Evolutionary conservation across 225 moss, liverwort and hornwort genomes (phyloP).

Genomic region (Sphagnum contortum): DNA sequence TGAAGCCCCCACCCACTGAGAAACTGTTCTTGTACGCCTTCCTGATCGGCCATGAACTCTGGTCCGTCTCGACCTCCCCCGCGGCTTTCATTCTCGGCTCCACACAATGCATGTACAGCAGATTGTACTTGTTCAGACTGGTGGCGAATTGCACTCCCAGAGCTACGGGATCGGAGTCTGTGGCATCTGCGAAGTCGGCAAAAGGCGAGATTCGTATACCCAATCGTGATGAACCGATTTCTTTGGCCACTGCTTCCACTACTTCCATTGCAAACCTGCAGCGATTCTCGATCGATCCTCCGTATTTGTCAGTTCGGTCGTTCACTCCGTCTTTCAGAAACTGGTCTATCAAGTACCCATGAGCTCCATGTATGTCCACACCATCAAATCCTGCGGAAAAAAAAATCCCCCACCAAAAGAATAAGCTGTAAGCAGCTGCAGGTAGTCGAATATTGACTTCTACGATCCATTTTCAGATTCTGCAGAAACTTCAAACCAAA

Average conservation of each 20-base stretch:
- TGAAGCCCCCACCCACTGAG: conserved; percentile 40
- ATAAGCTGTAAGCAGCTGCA: too few species aligned
- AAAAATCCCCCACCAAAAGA: too few species aligned
- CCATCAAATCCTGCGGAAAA: conserved; percentile 15
- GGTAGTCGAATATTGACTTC: too few species aligned
- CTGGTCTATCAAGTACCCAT: conserved; percentile 32
- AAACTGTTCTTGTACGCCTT: conserved; percentile 21
- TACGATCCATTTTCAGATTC: too few species aligned
- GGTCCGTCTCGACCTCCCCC: conserved; percentile 1
- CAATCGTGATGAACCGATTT: conserved; percentile 18
- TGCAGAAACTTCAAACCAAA: too few species aligned
- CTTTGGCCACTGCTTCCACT: conserved; percentile 15
- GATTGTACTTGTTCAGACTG: conserved; percentile 37
- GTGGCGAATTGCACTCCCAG: conserved; percentile 27
- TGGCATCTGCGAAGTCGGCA: conserved; percentile 20
- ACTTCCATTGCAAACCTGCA: conserved; percentile 26
- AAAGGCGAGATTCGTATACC: conserved; percentile 26
- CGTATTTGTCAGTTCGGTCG: conserved; percentile 32
- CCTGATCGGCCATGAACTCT: conserved; percentile 10
- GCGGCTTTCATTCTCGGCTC: conserved; percentile 31
- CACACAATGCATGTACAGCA: conserved; percentile 44
- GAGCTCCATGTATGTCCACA: conserved; percentile 34
- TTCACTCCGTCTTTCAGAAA: conserved; percentile 27
- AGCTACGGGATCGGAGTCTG: conserved; percentile 27
- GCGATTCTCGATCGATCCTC: conserved; percentile 27